Base-by-base conservation (phyloP, 2,329 filamentous ascomycete genomes). In the Xylariaceae sp. region DNA sequence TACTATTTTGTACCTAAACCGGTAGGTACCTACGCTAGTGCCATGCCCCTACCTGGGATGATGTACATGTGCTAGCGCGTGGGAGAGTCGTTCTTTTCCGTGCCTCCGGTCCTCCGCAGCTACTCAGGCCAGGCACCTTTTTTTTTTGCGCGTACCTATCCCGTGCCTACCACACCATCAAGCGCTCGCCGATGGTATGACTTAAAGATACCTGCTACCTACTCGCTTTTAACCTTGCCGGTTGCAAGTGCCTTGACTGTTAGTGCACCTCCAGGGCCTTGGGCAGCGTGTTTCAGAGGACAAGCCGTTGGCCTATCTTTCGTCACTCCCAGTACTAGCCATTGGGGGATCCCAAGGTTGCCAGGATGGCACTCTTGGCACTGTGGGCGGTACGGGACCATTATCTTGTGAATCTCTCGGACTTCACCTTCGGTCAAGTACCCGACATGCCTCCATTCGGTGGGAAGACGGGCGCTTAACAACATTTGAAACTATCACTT, bases 221-320 rank as follows among this genome's bases (percentile, higher is more conserved):
- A 30, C 5, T 30, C 23, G 4, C 23, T 30, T 30, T 5, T 30
- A 30, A 30, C 23, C 23, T 30, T 30, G 5, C 23, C 23, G 23
- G 23, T 30, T 4, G 23, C 9, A 41, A 15, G 13, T 45, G 13
- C 13, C 13, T n/a, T 45, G 41, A 45, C 41, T 45, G 41, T 45
- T 45, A 15, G 41, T 45, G 9, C n/a, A 41, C 37, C 37, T 41
- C 8, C 23, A 50, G 47, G 15, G 47, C 47, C 4, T 18, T 23
- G 47, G n/a, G 15, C 48, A 60, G 58, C 58, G 17, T 62, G 65
- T 67, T 67, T 67, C 65, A 67, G 64, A 66, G 61, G 55, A 52
- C 13, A 53, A 60, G 37, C 55, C 53, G 58, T 60, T 57, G 56
- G 15, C 47, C 8, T 47, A 15, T 47, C 13, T 47, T 17, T 47